Percentiles rank a stretch among this genome's conserved stretches.
Evolutionary conservation across 2,329 filamentous ascomycete genomes (phyloP).

Genomic region (Pestalotiopsis sp.): DNA sequence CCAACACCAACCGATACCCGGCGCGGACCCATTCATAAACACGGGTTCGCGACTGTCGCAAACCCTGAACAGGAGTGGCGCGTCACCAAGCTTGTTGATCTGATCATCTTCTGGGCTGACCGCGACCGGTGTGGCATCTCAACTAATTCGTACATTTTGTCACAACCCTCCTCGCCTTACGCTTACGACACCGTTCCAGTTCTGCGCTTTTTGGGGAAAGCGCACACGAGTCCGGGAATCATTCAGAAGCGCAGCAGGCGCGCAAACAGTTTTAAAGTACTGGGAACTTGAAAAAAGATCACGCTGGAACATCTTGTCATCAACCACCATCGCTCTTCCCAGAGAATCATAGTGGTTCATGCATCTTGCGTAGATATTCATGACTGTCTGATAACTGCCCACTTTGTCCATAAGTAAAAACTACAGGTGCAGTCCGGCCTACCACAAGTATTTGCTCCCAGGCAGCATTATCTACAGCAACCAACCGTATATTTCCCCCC

Average conservation of each 20-base stretch:
- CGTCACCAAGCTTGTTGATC: not conserved
- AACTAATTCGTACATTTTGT: not conserved
- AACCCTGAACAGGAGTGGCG: conserved; percentile 3
- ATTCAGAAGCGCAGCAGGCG: not conserved
- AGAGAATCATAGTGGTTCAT: conserved; percentile 26
- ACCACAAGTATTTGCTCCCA: conserved; percentile 13
- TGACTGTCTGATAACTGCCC: conserved; percentile 30
- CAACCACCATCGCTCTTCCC: conserved; percentile 16
- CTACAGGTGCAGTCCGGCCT: not conserved
- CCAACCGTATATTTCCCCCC: not conserved
- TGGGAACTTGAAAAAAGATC: not conserved
- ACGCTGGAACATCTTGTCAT: conserved; percentile 15
- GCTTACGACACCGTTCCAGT: not conserved
- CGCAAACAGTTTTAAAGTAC: not conserved
- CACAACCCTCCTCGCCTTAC: not conserved
- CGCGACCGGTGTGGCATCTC: not conserved
- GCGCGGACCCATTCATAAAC: not conserved
- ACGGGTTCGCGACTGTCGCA: conserved; percentile 10
- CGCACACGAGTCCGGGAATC: not conserved
- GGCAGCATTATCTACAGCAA: conserved; percentile 12
- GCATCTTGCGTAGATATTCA: conserved; percentile 31
- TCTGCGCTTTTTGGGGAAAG: not conserved
- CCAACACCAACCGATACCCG: not conserved
- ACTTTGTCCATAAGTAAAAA: conserved; percentile 9
- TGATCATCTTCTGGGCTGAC: not conserved